Evolutionary conservation across 768 basidiomycete species (phyloP).

Genomic region (Russula virescens): DNA sequence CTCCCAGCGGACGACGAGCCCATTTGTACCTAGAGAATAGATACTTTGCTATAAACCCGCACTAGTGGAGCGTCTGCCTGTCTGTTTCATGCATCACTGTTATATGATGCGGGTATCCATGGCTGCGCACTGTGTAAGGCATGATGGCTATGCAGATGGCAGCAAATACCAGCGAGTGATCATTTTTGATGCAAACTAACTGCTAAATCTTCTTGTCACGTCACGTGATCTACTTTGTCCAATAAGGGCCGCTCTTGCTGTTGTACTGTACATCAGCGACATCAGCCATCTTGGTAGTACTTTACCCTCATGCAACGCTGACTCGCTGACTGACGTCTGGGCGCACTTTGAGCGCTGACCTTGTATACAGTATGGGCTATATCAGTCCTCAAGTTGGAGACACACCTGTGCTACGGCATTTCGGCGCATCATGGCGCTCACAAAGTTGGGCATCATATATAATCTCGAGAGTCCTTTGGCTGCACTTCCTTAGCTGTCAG

Average conservation of each 20-base stretch:
- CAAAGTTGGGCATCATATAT: background rate
- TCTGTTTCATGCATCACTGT: background rate
- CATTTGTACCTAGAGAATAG: constrained; percentile 71
- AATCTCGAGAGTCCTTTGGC: background rate
- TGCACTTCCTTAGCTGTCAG: constrained; percentile 1
- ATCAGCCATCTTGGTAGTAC: too few species aligned
- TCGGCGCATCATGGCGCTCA: constrained; percentile 1
- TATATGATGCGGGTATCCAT: constrained; percentile 8
- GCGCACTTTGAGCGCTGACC: background rate
- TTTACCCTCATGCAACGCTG: background rate
- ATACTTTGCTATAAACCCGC: background rate
- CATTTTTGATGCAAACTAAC: too few species aligned
- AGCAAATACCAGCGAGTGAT: background rate
- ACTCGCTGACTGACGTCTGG: background rate
- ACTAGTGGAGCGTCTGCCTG: background rate
- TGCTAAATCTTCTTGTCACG: too few species aligned
- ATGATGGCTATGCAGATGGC: background rate
- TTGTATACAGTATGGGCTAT: background rate
- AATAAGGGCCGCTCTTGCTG: too few species aligned
- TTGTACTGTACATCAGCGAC: too few species aligned
- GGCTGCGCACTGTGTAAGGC: background rate
- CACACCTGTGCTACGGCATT: background rate
- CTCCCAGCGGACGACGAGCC: constrained; percentile 59
- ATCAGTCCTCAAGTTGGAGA: constrained; percentile 1
- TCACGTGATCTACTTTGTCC: too few species aligned